These are phyloP conservation scores for Cornus suecica DNA, from an alignment of 148 eudicot genomes.

Conservation along the genomic window DNA sequence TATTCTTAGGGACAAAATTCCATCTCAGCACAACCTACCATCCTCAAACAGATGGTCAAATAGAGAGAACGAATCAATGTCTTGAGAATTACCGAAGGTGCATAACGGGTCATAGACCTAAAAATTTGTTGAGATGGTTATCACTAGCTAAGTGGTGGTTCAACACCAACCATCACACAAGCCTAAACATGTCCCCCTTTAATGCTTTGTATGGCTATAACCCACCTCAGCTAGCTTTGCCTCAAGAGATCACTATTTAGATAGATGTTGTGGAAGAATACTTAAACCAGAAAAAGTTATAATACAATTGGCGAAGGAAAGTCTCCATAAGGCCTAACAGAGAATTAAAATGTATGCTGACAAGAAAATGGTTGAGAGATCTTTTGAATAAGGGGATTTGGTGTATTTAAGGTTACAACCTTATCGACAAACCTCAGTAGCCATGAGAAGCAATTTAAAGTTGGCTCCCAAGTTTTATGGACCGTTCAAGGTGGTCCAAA, in stretches of 20 bases:
- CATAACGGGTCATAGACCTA: neutral
- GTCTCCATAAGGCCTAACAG: neutral
- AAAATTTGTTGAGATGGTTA: neutral
- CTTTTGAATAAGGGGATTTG: neutral
- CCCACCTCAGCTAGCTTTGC: neutral
- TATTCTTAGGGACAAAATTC: neutral
- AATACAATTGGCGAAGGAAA: neutral
- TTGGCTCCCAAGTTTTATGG: neutral
- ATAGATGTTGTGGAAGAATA: neutral
- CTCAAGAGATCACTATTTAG: neutral
- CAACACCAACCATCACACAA: neutral
- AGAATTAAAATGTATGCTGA: neutral
- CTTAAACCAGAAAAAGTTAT: neutral
- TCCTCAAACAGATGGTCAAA: no score
- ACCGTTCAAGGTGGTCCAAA: neutral
- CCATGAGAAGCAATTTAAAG: neutral
- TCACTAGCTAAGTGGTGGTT: neutral
- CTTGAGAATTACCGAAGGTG: neutral
- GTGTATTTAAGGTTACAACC: neutral
- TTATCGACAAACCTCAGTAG: neutral
- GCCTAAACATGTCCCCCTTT: neutral
- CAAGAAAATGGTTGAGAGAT: neutral
- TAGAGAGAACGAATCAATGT: neutral
- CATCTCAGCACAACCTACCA: neutral
- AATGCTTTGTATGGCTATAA: neutral